A percentile compares a stretch with the other conserved stretches of the same genome.
These are phyloP conservation scores for Nannochloropsis gaditana DNA, from an alignment of 108 stramenopile genomes.

Conservation along the genomic window DNA sequence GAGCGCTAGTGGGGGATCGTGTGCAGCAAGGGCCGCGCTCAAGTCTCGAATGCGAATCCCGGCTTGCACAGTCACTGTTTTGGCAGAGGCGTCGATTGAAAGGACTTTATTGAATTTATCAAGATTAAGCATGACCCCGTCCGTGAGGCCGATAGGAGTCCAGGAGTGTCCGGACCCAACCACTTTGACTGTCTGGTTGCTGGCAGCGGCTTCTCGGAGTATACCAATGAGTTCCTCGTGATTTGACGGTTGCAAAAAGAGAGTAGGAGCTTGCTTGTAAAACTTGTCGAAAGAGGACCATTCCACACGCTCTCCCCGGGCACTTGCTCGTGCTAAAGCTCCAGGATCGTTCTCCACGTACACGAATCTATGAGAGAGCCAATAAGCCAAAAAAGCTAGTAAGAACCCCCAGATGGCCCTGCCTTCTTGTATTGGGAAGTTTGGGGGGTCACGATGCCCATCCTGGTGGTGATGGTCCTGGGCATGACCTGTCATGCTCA, in stretches of 20 bases:
- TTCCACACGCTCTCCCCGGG: conserved; percentile 4
- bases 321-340: background rate
- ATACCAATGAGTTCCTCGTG: background rate
- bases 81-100: background rate
- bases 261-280: background rate
- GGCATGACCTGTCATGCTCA: background rate
- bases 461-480: background rate
- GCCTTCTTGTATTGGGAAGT: background rate
- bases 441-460: conserved; percentile 10
- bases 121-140: conserved; percentile 12
- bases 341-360: background rate
- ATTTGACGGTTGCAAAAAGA: background rate
- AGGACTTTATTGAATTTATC: conserved; percentile 6
- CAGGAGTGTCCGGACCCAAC: background rate
- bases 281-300: background rate
- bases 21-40: background rate
- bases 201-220: background rate
- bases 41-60: conserved; percentile 22
- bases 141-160: background rate
- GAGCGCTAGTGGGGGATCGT: background rate
- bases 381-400: background rate
- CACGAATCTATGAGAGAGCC: background rate
- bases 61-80: background rate
- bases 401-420: background rate
- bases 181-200: conserved; percentile 20